phyloP scores from a whole-genome alignment of 169 alveolate species.

The Plasmodium blacklocki region DNA sequence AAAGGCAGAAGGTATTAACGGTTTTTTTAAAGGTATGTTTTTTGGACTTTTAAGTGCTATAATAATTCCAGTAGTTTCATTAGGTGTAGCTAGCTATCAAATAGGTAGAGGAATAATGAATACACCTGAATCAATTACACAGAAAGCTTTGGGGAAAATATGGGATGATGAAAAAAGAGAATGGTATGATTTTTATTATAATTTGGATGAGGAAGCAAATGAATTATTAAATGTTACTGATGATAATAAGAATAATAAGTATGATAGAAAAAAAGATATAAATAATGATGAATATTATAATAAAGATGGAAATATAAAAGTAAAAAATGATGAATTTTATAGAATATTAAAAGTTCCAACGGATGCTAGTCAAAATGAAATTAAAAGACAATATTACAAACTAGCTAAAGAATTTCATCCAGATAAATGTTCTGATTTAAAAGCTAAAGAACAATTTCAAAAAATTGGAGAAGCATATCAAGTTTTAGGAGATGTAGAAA shows the following conservation, averaged over 20 bases:
- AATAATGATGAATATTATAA: conserved; percentile 61
- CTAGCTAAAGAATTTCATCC: conserved; percentile 94
- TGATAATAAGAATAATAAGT: conserved; percentile 54
- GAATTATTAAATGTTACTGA: conserved; percentile 74
- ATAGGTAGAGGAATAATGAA: conserved; percentile 90
- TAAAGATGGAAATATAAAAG: conserved; percentile 73
- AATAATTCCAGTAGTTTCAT: conserved; percentile 89
- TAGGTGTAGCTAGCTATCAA: conserved; percentile 93
- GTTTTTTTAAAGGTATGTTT: conserved; percentile 92
- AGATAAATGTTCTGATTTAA: conserved; percentile 93
- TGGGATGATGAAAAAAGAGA: conserved; percentile 91
- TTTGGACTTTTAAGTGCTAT: conserved; percentile 92
- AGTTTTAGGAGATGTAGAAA: conserved; percentile 94
- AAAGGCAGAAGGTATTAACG: conserved; percentile 89
- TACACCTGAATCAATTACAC: conserved; percentile 92
- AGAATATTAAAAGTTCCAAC: conserved; percentile 88
- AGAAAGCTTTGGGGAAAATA: conserved; percentile 88
- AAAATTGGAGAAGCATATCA: conserved; percentile 94
- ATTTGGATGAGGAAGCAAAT: conserved; percentile 86
- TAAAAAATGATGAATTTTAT: conserved; percentile 88
- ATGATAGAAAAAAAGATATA: conserved; percentile 3
- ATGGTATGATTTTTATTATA: conserved; percentile 88
- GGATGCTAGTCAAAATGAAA: conserved; percentile 86
- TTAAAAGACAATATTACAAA: conserved; percentile 89
- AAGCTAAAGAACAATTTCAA: conserved; percentile 90